Percentiles rank a stretch among this genome's conserved stretches.
Evolutionary conservation across 495 filamentous ascomycete species (phyloP).

Genomic region (Opeltia flavorubescens): DNA sequence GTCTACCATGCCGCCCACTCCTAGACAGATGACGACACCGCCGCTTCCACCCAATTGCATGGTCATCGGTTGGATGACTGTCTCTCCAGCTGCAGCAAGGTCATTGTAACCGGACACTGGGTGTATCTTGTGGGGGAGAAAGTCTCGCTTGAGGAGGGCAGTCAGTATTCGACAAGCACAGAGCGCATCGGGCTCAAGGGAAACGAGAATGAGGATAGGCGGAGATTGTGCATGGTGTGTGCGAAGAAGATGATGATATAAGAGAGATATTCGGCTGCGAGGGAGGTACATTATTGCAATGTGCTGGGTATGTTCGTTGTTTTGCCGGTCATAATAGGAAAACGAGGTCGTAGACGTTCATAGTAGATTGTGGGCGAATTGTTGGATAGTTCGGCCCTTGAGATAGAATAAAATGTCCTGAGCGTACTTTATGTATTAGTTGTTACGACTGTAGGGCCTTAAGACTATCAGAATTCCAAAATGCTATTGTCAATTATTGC

Average conservation of each 20-base stretch:
- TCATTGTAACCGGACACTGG: conserved; percentile 89
- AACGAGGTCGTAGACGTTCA: too few relatives aligned
- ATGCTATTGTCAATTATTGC: too few relatives aligned
- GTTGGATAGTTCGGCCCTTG: too few relatives aligned
- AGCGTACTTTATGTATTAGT: too few relatives aligned
- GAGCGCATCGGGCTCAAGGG: conserved; percentile 87
- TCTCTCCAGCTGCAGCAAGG: conserved; percentile 58
- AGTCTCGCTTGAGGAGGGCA: conserved; percentile 82
- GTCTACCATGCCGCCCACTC: conserved; percentile 83
- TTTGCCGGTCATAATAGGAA: background rate
- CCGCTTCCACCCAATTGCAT: conserved; percentile 64
- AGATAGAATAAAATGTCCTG: too few relatives aligned
- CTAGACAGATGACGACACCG: conserved; percentile 81
- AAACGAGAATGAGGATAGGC: conserved; percentile 82
- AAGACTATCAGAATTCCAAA: too few relatives aligned
- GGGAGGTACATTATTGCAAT: conserved; percentile 72
- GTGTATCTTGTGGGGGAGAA: conserved; percentile 95
- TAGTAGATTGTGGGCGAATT: too few relatives aligned
- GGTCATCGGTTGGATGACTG: conserved; percentile 71
- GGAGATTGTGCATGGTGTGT: conserved; percentile 72
- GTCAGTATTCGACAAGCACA: conserved; percentile 93
- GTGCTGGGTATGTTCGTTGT: background rate
- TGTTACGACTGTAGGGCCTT: too few relatives aligned
- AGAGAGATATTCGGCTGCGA: conserved; percentile 69
- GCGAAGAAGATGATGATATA: conserved; percentile 75